A percentile compares a stretch with the other conserved stretches of the same genome.
phyloP scores from a whole-genome alignment of 257 asterid genomes.

The Lycium ferocissimum region DNA sequence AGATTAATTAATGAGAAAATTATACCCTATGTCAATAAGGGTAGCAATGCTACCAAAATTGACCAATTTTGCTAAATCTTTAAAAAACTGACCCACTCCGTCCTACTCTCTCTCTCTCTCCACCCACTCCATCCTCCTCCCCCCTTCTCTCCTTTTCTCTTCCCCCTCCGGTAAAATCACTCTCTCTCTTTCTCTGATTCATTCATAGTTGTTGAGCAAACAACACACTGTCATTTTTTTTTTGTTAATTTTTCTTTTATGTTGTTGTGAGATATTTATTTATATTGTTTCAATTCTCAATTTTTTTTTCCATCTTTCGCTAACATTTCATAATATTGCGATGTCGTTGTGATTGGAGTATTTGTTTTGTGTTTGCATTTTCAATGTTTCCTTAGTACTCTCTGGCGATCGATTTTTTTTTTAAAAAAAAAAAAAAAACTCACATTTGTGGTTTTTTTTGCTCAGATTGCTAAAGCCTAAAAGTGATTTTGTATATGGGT shows the following conservation, averaged over 20 bases:
- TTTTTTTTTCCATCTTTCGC: too few species aligned
- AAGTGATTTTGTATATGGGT: too few species aligned
- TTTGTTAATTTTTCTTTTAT: not conserved
- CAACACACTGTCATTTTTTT: not conserved
- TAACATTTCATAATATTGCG: not conserved
- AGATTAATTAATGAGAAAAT: too few species aligned
- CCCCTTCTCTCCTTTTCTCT: too few species aligned
- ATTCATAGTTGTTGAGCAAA: too few species aligned
- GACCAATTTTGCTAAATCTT: too few species aligned
- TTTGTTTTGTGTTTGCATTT: not conserved
- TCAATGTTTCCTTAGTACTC: not conserved
- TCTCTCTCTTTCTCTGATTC: not conserved
- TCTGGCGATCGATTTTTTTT: not conserved
- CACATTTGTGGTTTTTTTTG: not conserved
- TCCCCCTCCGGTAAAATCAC: slow-evolving; percentile 25
- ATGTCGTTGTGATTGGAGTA: not conserved
- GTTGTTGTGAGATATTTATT: not conserved
- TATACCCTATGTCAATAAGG: too few species aligned
- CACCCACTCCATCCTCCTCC: slow-evolving; percentile 18
- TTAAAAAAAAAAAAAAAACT: too few species aligned
- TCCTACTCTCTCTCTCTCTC: not conserved
- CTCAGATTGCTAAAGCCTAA: not conserved
- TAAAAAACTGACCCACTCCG: not conserved
- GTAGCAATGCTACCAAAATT: too few species aligned
- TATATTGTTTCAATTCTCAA: not conserved